Evolutionary conservation across 2,329 filamentous ascomycete species (phyloP), one percentile per base, ranked within the genome.

Genomic region (Pseudogymnoascus verrucosus): DNA sequence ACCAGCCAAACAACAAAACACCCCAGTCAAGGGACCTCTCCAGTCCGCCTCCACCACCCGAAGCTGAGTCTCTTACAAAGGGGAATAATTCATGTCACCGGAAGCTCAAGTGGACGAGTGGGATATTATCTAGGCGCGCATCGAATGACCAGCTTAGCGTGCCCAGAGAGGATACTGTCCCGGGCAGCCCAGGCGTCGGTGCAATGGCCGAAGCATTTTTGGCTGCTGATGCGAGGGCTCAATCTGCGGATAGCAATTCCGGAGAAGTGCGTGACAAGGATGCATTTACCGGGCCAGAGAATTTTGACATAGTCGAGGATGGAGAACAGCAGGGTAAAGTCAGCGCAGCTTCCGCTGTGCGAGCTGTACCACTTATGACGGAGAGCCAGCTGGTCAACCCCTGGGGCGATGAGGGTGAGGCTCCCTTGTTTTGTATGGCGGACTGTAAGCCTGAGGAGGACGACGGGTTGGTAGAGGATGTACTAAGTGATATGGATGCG

Each of bases 121-220:
- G 36, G 8, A 39, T 39, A 12, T 3, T 61, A 16, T 61, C 59
- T 16, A 61, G 11, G 4, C 36, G 36, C 8, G 34, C 36, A 42
- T 39, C 59, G 5, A 61, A 44, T 12, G 34, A 19, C 11, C 51
- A 3, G 16, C 16, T 57, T 21, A 14, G n/a, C 3, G 51, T 57
- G n/a, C 19, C 28, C 2, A 4, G 26, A 57, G 51, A 57, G 51
- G 26, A 19, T 14, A 5, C 28, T 5, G 8, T 57, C 5, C 51
- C 51, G 21, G 28, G 11, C 5, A 57, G 51, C 7, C 51, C 51
- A 5, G 51, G 51, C 5, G 66, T 79, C 14, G 75, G 73, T 63
- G 80, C 78, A 5, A 82, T 82, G 78, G 80, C 80, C 0, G 74
- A 79, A 64, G 78, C 78, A 5, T 84, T 83, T 64, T 71, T 77